phyloP scores from a whole-genome alignment of 2,329 filamentous ascomycete genomes.

The Colletotrichum zoysiae region DNA sequence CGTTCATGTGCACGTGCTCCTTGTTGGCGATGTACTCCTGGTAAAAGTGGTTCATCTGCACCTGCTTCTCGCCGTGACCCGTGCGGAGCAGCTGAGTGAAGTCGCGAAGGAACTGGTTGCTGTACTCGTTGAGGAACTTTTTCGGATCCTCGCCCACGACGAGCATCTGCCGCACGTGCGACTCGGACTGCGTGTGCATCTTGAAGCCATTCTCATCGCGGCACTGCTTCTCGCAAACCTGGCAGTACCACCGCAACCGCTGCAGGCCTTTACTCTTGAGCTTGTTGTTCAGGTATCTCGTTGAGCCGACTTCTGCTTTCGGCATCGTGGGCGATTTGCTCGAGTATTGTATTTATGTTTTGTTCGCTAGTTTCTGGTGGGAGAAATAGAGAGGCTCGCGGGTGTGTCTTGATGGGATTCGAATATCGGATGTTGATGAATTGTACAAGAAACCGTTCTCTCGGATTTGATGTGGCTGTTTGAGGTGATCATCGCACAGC shows the following conservation, averaged over 20 bases:
- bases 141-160: conserved; percentile 88
- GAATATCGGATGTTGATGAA: neutral
- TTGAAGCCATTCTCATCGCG: conserved; percentile 93
- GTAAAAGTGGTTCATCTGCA: conserved; percentile 94
- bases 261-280: conserved; percentile 86
- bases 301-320: conserved; percentile 90
- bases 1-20: conserved; percentile 93
- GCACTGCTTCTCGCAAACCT: conserved; percentile 75
- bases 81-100: conserved; percentile 84
- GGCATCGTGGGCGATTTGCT: conserved; percentile 72
- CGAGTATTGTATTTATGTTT: neutral
- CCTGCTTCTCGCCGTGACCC: conserved; percentile 89
- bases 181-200: conserved; percentile 86
- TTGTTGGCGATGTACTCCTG: conserved; percentile 92
- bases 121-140: conserved; percentile 86
- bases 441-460: neutral
- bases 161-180: conserved; percentile 90
- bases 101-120: conserved; percentile 82
- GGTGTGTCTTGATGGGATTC: neutral
- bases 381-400: neutral
- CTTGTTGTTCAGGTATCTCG: conserved; percentile 91
- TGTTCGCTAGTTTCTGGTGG: neutral
- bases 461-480: neutral
- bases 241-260: conserved; percentile 91
- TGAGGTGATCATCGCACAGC: conserved; percentile 6